Base-by-base conservation (phyloP, 148 eudicot genomes). In the Cornus kousa region DNA sequence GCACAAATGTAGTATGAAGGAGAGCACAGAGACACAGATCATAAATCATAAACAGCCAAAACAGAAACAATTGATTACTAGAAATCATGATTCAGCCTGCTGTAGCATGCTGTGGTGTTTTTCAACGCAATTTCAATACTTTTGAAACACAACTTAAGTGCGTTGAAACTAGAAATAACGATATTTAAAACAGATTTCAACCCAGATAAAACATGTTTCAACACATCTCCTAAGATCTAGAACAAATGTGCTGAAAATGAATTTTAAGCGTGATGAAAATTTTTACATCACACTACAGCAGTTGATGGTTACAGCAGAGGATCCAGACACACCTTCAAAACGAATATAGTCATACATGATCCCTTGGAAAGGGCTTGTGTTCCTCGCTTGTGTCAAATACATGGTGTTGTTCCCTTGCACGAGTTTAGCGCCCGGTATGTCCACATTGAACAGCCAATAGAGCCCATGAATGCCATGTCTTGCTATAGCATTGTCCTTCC, bases 401-500 rank as follows among this genome's bases (percentile, higher is more conserved):
- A 86, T 81, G 14, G 76, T 75, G 48, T 86, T 86, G 14, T 74
- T 39, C 0, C 80, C 84, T 23, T 31, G n/a, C 4, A 53, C 50
- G 14, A 83, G 69, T 19, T 31, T 68, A 46, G 59, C 14, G 19
- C 74, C 67, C 12, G 67, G 65, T 35, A 83, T 35, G 10, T 83
- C 81, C 59, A 86, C 78, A 59, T 40, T 86, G 39, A 78, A 83
- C 67, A 86, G 53, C 78, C 81, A 81, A 57, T 83, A 86, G 9
- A 86, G 74, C 33, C 88, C 88, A 70, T 83, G 88, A 71, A 86
- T 81, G 16, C 88, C 88, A 73, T 86, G 88, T 69, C 88, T 83
- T 23, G 88, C 88, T 5, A 86, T 83, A 67, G 88, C 84, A 70
- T 86, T 86, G 64, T 86, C 88, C 16, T 70, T 81, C 20, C 88